A percentile compares a stretch with the other conserved stretches of the same genome.
Conservation (phyloP, 768 basidiomycete genomes). For the Tricholomella constricta region DNA sequence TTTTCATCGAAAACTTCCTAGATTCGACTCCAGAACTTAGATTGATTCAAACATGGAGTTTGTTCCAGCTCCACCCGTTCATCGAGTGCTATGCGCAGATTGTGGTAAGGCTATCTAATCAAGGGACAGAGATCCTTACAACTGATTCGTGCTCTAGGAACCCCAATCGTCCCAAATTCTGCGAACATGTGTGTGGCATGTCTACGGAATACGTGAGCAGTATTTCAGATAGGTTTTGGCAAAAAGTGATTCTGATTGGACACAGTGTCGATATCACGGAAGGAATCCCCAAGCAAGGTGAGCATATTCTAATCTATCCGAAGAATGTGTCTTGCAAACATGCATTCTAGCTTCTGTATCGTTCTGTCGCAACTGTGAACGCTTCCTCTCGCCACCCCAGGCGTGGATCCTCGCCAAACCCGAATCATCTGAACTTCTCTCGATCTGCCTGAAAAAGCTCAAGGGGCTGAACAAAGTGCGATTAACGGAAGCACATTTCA, state of each 20-base stretch:
- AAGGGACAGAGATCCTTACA: neutral
- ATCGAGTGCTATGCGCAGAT: constrained; percentile 86
- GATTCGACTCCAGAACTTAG: neutral
- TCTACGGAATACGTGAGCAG: constrained; percentile 77
- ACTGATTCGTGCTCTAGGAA: constrained; percentile 46
- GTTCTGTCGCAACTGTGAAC: constrained; percentile 95
- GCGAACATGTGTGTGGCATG: constrained; percentile 92
- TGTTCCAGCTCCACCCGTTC: constrained; percentile 69
- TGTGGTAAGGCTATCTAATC: constrained; percentile 56
- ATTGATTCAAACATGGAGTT: constrained; percentile 66
- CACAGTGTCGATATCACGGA: constrained; percentile 93
- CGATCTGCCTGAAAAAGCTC: constrained; percentile 93
- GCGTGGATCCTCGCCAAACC: constrained; percentile 85
- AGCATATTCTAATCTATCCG: constrained; percentile 14
- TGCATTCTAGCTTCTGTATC: constrained; percentile 70
- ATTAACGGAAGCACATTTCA: constrained; percentile 96
- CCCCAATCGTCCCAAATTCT: constrained; percentile 87
- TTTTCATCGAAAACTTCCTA: neutral
- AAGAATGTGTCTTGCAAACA: neutral
- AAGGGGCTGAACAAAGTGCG: constrained; percentile 94
- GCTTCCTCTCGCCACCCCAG: constrained; percentile 88
- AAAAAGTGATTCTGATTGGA: neutral
- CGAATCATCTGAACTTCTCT: constrained; percentile 91
- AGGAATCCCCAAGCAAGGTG: constrained; percentile 94
- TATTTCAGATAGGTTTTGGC: neutral